These are phyloP conservation scores for Solanum sitiens DNA, from an alignment of 257 asterid species.

Conservation along the genomic window DNA sequence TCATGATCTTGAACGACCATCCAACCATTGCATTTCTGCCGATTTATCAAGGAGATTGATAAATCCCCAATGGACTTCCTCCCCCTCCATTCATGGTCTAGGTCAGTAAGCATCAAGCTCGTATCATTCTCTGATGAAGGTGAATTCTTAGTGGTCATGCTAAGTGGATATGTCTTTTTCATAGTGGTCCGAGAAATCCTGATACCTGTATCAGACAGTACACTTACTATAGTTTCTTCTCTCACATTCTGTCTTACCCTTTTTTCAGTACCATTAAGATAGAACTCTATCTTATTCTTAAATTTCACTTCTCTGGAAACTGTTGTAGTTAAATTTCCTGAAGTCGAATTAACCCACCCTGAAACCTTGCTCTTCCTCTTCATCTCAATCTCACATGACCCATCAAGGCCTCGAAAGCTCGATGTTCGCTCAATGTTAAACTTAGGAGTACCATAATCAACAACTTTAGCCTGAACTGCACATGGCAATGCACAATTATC, in stretches of 20 bases:
- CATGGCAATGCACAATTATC: conserved; percentile 21
- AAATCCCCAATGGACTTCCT: conserved; percentile 7
- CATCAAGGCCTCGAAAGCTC: conserved; percentile 34
- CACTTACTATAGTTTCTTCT: conserved; percentile 19
- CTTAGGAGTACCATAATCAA: conserved; percentile 21
- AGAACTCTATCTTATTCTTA: conserved; percentile 34
- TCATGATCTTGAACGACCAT: conserved; percentile 46
- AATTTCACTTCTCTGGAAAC: conserved; percentile 26
- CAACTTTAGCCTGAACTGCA: conserved; percentile 38
- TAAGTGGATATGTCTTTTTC: conserved; percentile 41
- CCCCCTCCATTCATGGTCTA: conserved; percentile 37
- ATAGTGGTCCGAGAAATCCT: neutral
- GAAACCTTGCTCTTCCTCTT: conserved; percentile 34
- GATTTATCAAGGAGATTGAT: conserved; percentile 20
- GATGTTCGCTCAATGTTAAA: conserved; percentile 17
- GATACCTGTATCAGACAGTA: conserved; percentile 10
- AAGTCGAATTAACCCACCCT: conserved; percentile 72
- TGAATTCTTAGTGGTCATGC: conserved; percentile 13
- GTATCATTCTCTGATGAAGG: conserved; percentile 22
- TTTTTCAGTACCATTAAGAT: conserved; percentile 35
- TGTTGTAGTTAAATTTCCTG: conserved; percentile 54
- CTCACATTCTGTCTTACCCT: conserved; percentile 39
- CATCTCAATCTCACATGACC: conserved; percentile 37
- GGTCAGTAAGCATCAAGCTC: conserved; percentile 19
- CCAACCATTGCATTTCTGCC: conserved; percentile 51